Evolutionary conservation across 441 rosid genomes (phyloP), one percentile per base, ranked within the genome.

Genomic region (Aquilaria agallochum): DNA sequence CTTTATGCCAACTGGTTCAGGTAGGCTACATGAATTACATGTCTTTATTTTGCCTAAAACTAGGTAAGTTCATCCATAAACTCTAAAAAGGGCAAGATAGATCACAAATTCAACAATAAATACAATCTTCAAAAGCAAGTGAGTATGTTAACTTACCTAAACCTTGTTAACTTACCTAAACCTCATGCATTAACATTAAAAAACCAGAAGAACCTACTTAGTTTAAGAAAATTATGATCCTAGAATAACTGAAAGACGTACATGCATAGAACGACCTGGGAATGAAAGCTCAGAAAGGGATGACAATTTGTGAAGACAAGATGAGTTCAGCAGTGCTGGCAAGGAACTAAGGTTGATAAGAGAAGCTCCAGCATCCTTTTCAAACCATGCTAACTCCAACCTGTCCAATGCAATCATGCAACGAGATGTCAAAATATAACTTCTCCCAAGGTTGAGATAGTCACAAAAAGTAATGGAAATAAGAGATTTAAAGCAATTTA

Each of bases 261-360:
- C 89, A 45, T 75, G 72, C 60, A 86, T 77, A 46, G 74, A 72
- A 27, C 75, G 76, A 55, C 73, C 72, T 60, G 69, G 66, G 63
- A 50, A 52, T 44, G 78, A 75, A 13, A 95, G 78, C 53, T 89
- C 83, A 59, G 96, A 72, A 58, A 89, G 83, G 67, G 75, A 13
- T 1, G 90, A 88, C 58, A 72, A 61, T 67, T 64, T 78, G 59
- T 82, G 95, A 72, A 92, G 90, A 64, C 98, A 88, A 49, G 96
- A 78, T 11, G 99, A 95, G 75, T 85, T 83, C 50, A 95, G 67
- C 75, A 95, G 75, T 53, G 98, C 97, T 31, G 98, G 92, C 72
- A 95, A 74, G 74, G 82, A 80, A 76, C 99, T 88, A 53, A 92
- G 80, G 78, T 88, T 92, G 73, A 89, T 70, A 33, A 89, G 71